Conservation (phyloP, 148 eudicot genomes). For the Amaranthus cruentus region DNA sequence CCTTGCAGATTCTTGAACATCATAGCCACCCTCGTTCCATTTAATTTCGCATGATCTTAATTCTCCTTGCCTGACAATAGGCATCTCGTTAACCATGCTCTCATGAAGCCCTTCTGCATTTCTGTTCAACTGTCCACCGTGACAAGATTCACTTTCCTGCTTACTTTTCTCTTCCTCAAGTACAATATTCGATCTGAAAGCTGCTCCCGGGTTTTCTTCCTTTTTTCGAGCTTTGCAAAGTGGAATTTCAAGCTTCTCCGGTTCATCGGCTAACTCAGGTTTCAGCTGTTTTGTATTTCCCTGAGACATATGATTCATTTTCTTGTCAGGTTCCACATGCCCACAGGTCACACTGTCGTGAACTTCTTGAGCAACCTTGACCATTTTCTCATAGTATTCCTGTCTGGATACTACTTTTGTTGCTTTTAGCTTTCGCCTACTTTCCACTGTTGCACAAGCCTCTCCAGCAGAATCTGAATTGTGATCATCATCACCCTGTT, state of each 20-base stretch:
- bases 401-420: slow-evolving; percentile 37
- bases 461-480: slow-evolving; percentile 30
- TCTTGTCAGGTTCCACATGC: slow-evolving; percentile 30
- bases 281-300: slow-evolving; percentile 26
- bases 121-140: slow-evolving; percentile 18
- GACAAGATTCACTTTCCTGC: slow-evolving; percentile 19
- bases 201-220: slow-evolving; percentile 19
- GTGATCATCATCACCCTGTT: slow-evolving; percentile 20
- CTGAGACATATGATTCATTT: slow-evolving; percentile 22
- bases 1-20: slow-evolving; percentile 22
- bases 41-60: slow-evolving; percentile 14
- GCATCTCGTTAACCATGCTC: slow-evolving; percentile 20
- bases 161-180: slow-evolving; percentile 23
- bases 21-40: slow-evolving; percentile 21
- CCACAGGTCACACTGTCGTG: slow-evolving; percentile 28
- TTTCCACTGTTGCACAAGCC: slow-evolving; percentile 27
- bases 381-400: slow-evolving; percentile 41
- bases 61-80: slow-evolving; percentile 22
- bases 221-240: slow-evolving; percentile 15
- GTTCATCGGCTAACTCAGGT: slow-evolving; percentile 20
- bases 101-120: slow-evolving; percentile 18
- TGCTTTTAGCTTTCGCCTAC: slow-evolving; percentile 36
- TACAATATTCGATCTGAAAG: slow-evolving; percentile 14
- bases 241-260: slow-evolving; percentile 21
- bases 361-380: slow-evolving; percentile 40